Evolutionary conservation across 257 asterid genomes (phyloP), one percentile per base, ranked within the genome.

Genomic region (Solanum sparsipilum): DNA sequence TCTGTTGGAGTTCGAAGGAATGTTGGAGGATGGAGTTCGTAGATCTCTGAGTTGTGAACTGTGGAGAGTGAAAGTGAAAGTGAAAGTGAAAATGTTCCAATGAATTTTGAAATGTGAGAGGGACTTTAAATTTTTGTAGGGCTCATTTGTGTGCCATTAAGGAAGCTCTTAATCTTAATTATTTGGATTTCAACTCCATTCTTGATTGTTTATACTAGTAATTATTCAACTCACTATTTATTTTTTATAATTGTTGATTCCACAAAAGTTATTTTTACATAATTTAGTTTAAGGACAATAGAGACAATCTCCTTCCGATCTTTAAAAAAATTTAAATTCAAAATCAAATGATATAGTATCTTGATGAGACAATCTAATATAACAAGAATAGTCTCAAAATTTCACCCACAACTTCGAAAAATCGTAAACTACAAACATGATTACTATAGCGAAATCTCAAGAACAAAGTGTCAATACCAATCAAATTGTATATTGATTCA

Each of bases 351-450:
- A 15, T 48, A 48, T 13, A 36, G 39, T 36, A 15, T 48, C 58
- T 48, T 48, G 58, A 48, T 48, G 21, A 48, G 7, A 48, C 58
- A 56, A 20, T 56, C 1, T 18, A 56, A 56, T 18, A 18, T 1
- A 18, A 56, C 4, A 56, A 56, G 4, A 7, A 18, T 56, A 5
- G 0, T 56, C n/a, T 56, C 1, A 56, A 56, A 56, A 56, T 56
- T 56, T 3, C 4, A 56, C 0, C 3, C 11, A 18, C 2, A 56
- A 0, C n/a, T 18, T 20, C 2, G 0, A 20, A 56, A 2, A 56
- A 56, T 20, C 0, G 2, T 1, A 56, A 56, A 56, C 0, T 56
- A 20, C 25, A 18, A 7, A 56, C 1, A 20, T 7, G 4, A 56
- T 56, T 18, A 56, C n/a, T 52, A 52, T 52, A 6, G 0, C 0